A percentile compares a stretch with the other conserved stretches of the same genome.
Evolutionary conservation across 169 alveolate species (phyloP).

Genomic region (Cryptosporidium sp.): DNA sequence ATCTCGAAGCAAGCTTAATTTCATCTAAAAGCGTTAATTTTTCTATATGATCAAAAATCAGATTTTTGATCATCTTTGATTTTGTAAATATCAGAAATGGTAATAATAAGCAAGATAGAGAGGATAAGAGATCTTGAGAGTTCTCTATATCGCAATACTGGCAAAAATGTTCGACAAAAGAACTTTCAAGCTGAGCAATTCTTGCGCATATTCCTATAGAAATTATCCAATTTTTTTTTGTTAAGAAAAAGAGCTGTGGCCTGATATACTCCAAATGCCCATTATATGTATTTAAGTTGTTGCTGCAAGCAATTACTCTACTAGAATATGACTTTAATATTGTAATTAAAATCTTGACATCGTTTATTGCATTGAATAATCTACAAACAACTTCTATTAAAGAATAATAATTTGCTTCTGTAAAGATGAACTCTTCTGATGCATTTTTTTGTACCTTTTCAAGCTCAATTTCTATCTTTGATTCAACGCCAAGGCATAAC

Average conservation of each 20-base stretch:
- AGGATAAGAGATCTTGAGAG: neutral
- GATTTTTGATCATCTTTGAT: neutral
- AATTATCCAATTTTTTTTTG: constrained; percentile 23
- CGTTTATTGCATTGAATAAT: constrained; percentile 4
- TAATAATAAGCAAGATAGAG: neutral
- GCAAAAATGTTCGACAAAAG: neutral
- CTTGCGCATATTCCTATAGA: neutral
- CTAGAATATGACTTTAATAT: constrained; percentile 6
- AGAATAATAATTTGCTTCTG: neutral
- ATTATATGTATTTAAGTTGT: neutral
- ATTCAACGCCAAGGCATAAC: constrained; percentile 8
- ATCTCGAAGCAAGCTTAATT: neutral
- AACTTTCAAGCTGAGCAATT: neutral
- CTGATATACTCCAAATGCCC: neutral
- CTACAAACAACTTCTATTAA: constrained; percentile 17
- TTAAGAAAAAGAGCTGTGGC: neutral
- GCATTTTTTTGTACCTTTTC: neutral
- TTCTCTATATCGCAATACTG: neutral
- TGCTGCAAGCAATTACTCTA: neutral
- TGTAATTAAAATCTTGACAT: neutral
- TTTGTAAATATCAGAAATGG: neutral
- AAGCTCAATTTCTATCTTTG: constrained; percentile 19
- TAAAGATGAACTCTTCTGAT: neutral
- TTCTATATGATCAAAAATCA: neutral
- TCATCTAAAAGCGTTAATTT: neutral